Conservation (phyloP, 305 asterid species). For the Ajuga reptans region DNA sequence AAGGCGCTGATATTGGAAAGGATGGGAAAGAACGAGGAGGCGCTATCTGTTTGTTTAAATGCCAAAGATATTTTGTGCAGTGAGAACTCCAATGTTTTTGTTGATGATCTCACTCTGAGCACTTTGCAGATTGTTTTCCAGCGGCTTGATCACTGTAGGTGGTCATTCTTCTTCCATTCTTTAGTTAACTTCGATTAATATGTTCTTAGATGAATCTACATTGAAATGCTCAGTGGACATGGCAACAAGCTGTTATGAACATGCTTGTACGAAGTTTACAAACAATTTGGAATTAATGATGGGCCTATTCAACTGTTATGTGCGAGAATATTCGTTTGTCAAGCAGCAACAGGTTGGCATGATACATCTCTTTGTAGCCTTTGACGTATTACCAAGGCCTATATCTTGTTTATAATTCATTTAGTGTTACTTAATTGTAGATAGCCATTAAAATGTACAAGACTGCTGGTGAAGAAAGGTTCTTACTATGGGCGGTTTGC, state of each 20-base stretch:
- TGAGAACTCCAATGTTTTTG: conserved; percentile 47
- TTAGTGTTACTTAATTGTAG: conserved; percentile 29
- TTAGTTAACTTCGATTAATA: background rate
- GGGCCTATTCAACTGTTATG: conserved; percentile 92
- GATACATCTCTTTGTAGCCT: background rate
- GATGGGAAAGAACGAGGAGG: conserved; percentile 85
- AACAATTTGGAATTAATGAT: conserved; percentile 80
- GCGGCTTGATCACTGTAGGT: conserved; percentile 81
- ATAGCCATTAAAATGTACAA: conserved; percentile 95
- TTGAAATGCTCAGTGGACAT: conserved; percentile 58
- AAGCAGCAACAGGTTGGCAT: conserved; percentile 94
- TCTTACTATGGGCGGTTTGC: conserved; percentile 96
- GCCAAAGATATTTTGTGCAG: conserved; percentile 66
- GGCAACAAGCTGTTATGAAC: conserved; percentile 95
- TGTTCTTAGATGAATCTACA: background rate
- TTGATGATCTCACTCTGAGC: conserved; percentile 91
- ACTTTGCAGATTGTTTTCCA: conserved; percentile 93
- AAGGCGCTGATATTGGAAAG: conserved; percentile 84
- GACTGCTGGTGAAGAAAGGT: conserved; percentile 80
- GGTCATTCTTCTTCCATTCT: background rate
- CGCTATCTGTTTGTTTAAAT: conserved; percentile 64
- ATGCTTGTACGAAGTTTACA: conserved; percentile 74
- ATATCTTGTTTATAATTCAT: background rate
- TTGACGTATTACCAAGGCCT: background rate
- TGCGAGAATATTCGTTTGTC: conserved; percentile 82